Conservation (phyloP, 768 basidiomycete genomes). For the Lentinula sp. region DNA sequence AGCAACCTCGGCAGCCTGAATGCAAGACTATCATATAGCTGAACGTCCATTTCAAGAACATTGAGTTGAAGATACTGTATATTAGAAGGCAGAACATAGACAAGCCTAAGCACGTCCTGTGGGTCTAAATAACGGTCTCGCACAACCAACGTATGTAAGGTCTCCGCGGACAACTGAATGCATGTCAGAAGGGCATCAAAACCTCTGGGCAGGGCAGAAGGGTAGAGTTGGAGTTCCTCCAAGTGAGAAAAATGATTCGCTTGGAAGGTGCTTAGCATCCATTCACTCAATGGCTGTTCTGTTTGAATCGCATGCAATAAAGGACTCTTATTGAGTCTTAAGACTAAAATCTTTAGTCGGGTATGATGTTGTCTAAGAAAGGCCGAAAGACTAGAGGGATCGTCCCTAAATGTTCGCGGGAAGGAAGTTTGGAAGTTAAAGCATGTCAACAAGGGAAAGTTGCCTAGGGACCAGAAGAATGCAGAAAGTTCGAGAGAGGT, state of each 20-base stretch:
- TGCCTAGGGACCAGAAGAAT: constrained; percentile 26
- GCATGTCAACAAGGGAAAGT: constrained; percentile 25
- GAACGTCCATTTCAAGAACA: constrained; percentile 22
- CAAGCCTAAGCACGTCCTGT: constrained; percentile 22
- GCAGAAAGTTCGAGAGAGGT: constrained; percentile 32
- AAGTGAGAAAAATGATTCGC: constrained; percentile 15
- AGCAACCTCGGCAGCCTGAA: constrained; percentile 22
- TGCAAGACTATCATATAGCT: constrained; percentile 28
- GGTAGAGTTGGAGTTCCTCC: constrained; percentile 32
- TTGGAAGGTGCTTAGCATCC: constrained; percentile 24
- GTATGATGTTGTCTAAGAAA: constrained; percentile 23
- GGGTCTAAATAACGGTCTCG: constrained; percentile 33
- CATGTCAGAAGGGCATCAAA: constrained; percentile 26
- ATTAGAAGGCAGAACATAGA: constrained; percentile 19
- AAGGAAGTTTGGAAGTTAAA: constrained; percentile 34
- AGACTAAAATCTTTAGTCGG: constrained; percentile 25
- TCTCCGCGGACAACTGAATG: constrained; percentile 23
- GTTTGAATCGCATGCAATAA: not conserved
- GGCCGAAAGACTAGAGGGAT: constrained; percentile 28
- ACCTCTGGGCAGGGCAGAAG: constrained; percentile 26
- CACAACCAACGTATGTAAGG: constrained; percentile 28
- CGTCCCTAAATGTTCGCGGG: constrained; percentile 25
- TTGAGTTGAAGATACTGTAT: constrained; percentile 27
- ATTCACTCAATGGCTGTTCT: constrained; percentile 27
- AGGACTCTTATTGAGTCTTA: constrained; percentile 31